Base-by-base conservation (phyloP, 148 eudicot species). In the Camellia sinensis region DNA sequence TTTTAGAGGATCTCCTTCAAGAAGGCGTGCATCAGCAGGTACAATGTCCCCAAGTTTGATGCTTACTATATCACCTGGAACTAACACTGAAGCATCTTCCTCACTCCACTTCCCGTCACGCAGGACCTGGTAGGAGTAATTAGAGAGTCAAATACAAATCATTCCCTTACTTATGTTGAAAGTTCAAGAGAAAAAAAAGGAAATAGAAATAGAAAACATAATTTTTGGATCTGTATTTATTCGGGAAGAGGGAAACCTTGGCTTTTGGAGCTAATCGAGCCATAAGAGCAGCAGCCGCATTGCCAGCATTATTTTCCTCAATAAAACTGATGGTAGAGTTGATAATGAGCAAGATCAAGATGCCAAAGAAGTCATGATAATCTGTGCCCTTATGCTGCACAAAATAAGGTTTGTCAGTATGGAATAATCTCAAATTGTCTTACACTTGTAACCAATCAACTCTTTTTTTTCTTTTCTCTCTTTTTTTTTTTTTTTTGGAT, bases 11-110 rank as follows among this genome's bases (percentile, higher is more conserved):
- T 93, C 97, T 8, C 97, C 97, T 15, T 91, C 84, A 9, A 93
- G 87, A 83, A 93, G 94, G 82, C 97, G 94, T 69, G 97, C 93
- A 85, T 93, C 97, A 74, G 93, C 92, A 45, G 94, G 97, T 50
- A 93, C 76, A 57, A 93, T 93, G 21, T 91, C 97, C 43, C 97
- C 97, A 50, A 91, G 88, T 79, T 85, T 89, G 81, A 92, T 89
- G 75, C 97, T 91, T 40, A 92, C 80, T 41, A 92, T 92, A 61
- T 92, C 97, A 41, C 97, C 97, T 12, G 94, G 94, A 37, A 92
- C 97, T 77, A 92, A 82, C 79, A 78, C 67, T 52, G 88, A 37
- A 50, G 94, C 93, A 66, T 91, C 97, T 73, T 85, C 87, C 80
- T 93, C 97, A 3, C 79, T 84, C 94, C 97, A 93, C 53, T 60